Evolutionary conservation across 768 basidiomycete species (phyloP).

Genomic region (Tricholoma bakamatsutake): DNA sequence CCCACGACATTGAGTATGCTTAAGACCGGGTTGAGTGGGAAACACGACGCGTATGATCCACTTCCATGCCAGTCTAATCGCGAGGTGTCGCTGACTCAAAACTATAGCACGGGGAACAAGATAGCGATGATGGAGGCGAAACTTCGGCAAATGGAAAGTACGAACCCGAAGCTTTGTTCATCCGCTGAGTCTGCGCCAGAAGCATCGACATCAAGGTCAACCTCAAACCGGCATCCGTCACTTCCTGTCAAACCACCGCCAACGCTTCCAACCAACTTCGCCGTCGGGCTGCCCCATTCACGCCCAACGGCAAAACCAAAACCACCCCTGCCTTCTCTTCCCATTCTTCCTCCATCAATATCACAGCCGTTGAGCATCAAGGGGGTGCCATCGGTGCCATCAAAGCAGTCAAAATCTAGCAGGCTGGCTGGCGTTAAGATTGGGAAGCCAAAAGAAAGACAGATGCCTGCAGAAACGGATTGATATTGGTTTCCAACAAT

Average conservation of each 20-base stretch:
- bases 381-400: conserved; percentile 1
- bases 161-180: conserved; percentile 21
- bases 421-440: conserved; percentile 39
- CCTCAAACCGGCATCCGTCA: conserved; percentile 25
- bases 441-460: conserved; percentile 19
- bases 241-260: conserved; percentile 40
- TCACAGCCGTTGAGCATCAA: conserved; percentile 7
- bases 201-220: conserved; percentile 2
- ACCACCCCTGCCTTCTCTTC: conserved; percentile 18
- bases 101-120: conserved; percentile 69
- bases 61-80: neutral
- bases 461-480: neutral
- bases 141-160: conserved; percentile 66
- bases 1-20: conserved; percentile 87
- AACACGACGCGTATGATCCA: conserved; percentile 42
- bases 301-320: conserved; percentile 13
- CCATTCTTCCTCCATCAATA: conserved; percentile 14
- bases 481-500: too few relatives aligned
- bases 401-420: conserved; percentile 10
- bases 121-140: conserved; percentile 98
- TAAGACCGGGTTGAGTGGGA: conserved; percentile 58
- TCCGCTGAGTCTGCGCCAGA: conserved; percentile 11
- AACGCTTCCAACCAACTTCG: conserved; percentile 16
- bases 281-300: conserved; percentile 2
- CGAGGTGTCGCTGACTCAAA: conserved; percentile 3